Percentiles rank a stretch among this genome's conserved stretches.
phyloP scores from a whole-genome alignment of 140 eudicot species.

The Stevia rebaudiana region DNA sequence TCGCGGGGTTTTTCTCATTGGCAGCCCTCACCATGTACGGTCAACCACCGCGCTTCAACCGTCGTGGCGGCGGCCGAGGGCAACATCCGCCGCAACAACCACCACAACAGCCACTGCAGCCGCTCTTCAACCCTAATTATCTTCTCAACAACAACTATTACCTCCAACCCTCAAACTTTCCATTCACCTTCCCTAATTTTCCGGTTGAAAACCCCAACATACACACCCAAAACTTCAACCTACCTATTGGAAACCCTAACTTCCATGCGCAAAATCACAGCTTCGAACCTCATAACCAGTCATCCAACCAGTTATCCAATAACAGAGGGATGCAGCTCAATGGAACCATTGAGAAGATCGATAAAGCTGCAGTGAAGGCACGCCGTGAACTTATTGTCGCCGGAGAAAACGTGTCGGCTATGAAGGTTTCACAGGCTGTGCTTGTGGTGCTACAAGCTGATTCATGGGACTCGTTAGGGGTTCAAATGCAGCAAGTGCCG shows the following conservation, averaged over 20 bases:
- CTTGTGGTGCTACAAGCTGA: constrained; percentile 49
- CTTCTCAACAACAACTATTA: constrained; percentile 15
- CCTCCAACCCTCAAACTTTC: constrained; percentile 18
- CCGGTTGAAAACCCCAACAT: constrained; percentile 21
- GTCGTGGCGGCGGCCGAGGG: constrained; percentile 27
- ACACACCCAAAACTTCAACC: constrained; percentile 21
- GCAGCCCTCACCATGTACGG: constrained; percentile 41
- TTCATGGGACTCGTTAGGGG: constrained; percentile 80
- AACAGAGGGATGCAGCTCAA: constrained; percentile 11
- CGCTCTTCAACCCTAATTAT: constrained; percentile 21
- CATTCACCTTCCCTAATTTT: constrained; percentile 1
- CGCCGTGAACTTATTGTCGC: constrained; percentile 46
- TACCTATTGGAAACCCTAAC: constrained; percentile 37
- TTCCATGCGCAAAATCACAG: constrained; percentile 19
- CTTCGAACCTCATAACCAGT: constrained; percentile 22
- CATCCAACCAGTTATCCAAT: constrained; percentile 23
- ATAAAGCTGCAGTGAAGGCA: constrained; percentile 50
- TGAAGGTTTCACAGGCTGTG: constrained; percentile 70
- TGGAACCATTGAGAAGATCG: constrained; percentile 40
- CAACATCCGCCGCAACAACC: constrained; percentile 21
- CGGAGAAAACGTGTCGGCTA: constrained; percentile 58
- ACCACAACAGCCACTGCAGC: constrained; percentile 10
- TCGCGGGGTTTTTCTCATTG: constrained; percentile 20
- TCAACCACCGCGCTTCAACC: constrained; percentile 34
- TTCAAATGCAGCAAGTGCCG: constrained; percentile 71